Base-by-base conservation (phyloP, 305 asterid genomes). In the Salvia sclarea region DNA sequence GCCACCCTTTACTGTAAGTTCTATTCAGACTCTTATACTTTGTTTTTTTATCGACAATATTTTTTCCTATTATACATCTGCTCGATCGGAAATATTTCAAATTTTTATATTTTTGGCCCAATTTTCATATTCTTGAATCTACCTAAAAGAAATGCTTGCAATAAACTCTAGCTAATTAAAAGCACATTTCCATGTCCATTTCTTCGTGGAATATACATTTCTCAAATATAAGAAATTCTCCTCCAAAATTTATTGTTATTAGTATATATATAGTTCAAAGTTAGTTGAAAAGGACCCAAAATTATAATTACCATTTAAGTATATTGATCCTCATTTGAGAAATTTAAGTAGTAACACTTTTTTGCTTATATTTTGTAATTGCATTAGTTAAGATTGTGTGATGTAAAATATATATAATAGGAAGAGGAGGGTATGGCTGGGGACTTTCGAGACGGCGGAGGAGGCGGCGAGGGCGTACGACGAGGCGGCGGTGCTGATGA, bases 391-490 rank as follows among this genome's bases (percentile, higher is more conserved):
- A 25, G 30, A 2, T n/a, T n/a, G n/a, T n/a, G n/a, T n/a, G n/a
- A n/a, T n/a, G n/a, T n/a, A n/a, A n/a, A n/a, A n/a, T n/a, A n/a
- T n/a, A n/a, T n/a, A n/a, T n/a, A n/a, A n/a, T n/a, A n/a, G n/a
- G n/a, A 84, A 89, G 87, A 80, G 81, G 85, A 76, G 87, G 88
- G 95, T 89, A 58, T 92, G 98, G 98, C 80, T 92, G 3, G 98
- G 98, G 21, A 91, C 96, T 0, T 91, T 84, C 62, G 96, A 87
- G 71, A 85, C 96, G 18, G 96, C 98, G 22, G 96, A 89, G 79
- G 95, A 83, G 69, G 98, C 98, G 3, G 98, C 98, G 5, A 73
- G 81, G 63, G 98, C 96, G 1, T 92, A 92, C 61, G 98, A 92
- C 52, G 95, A 87, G 81, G 98, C 96, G 20, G 98, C 96, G 4